phyloP scores from a whole-genome alignment of 371 early-diverging fungal species.

The Zychaea mexicana region DNA sequence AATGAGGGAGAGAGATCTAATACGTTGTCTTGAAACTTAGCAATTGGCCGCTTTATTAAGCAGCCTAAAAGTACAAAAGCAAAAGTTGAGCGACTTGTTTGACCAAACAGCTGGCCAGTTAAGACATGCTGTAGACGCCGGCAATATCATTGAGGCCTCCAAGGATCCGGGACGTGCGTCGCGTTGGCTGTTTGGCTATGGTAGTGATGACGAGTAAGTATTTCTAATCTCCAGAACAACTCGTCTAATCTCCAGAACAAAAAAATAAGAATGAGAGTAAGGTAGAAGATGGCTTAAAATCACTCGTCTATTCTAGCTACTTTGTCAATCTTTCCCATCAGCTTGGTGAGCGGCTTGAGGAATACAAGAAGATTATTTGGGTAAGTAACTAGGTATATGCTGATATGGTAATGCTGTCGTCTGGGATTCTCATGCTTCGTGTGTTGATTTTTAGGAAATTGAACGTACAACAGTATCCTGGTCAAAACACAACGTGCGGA shows the following conservation, averaged over 20 bases:
- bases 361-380: constrained; percentile 43
- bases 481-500: constrained; percentile 31
- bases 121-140: constrained; percentile 40
- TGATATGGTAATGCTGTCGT: too few species aligned
- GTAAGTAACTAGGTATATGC: not conserved
- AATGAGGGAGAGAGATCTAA: not conserved
- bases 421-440: too few species aligned
- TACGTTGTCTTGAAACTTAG: constrained; percentile 15
- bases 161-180: constrained; percentile 34
- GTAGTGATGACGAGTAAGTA: constrained; percentile 43
- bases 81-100: constrained; percentile 29
- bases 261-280: too few species aligned
- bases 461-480: constrained; percentile 42
- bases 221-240: too few species aligned
- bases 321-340: constrained; percentile 31
- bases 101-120: constrained; percentile 34
- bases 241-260: too few species aligned
- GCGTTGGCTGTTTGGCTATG: constrained; percentile 47
- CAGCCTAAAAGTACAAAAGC: constrained; percentile 28
- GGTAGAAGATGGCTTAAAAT: not conserved
- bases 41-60: constrained; percentile 40
- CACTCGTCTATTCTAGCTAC: constrained; percentile 24
- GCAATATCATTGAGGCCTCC: constrained; percentile 38
- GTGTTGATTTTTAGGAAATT: constrained; percentile 31
- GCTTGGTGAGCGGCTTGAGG: constrained; percentile 30